These are phyloP conservation scores for Malus orientalis DNA, from an alignment of 306 rosid genomes.

Conservation along the genomic window DNA sequence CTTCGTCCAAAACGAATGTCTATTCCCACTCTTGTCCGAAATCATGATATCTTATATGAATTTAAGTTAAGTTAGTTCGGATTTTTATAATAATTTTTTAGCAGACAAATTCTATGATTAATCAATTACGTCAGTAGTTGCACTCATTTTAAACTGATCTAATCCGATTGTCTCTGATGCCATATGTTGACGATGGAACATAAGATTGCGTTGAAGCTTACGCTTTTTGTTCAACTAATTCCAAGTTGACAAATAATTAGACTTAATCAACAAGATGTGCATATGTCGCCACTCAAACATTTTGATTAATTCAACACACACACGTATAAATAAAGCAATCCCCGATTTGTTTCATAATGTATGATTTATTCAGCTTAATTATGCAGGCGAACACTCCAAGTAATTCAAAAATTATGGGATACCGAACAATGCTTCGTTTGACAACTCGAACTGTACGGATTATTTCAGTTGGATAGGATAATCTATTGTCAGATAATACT, in stretches of 20 bases:
- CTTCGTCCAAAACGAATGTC: too few relatives aligned
- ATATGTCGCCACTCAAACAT: neutral
- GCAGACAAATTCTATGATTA: too few relatives aligned
- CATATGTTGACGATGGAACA: too few relatives aligned
- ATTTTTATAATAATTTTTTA: too few relatives aligned
- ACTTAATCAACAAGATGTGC: neutral
- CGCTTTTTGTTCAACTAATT: neutral
- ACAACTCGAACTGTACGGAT: too few relatives aligned
- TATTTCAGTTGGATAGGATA: too few relatives aligned
- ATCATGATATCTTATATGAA: too few relatives aligned
- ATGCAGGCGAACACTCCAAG: neutral
- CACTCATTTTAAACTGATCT: too few relatives aligned
- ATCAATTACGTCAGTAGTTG: too few relatives aligned
- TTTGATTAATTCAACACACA: neutral
- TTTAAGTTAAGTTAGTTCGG: too few relatives aligned
- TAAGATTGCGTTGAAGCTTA: neutral
- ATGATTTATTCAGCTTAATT: neutral
- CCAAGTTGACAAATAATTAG: neutral
- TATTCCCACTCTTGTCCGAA: accelerated
- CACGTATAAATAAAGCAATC: neutral
- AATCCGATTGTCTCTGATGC: too few relatives aligned
- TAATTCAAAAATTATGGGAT: neutral
- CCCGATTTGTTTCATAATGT: neutral
- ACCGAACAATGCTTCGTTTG: neutral
- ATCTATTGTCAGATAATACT: too few relatives aligned